Percentiles rank a stretch among this genome's conserved stretches.
Evolutionary conservation across 1,139 yeast species (phyloP).

Genomic region (Sugiyamaella xylanicola): DNA sequence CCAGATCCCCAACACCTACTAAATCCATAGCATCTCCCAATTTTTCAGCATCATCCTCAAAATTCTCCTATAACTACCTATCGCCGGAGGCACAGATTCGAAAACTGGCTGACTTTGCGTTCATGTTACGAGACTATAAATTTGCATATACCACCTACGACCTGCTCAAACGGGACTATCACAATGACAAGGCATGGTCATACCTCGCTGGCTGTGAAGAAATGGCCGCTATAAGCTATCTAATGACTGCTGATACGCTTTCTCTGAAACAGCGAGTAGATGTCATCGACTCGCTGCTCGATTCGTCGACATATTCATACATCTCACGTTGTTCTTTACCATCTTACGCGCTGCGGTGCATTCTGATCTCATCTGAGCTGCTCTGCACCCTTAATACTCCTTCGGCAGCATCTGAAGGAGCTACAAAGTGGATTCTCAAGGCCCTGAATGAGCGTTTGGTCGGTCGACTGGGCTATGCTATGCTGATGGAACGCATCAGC

Average conservation of each 20-base stretch:
- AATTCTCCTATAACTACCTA: conserved; percentile 58
- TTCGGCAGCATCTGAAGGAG: conserved; percentile 41
- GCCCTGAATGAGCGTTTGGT: conserved; percentile 42
- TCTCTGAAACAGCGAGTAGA: conserved; percentile 63
- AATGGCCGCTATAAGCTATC: conserved; percentile 74
- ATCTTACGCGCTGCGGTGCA: conserved; percentile 58
- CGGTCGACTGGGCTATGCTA: conserved; percentile 46
- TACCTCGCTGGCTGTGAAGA: conserved; percentile 86
- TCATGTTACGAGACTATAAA: conserved; percentile 84
- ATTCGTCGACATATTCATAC: conserved; percentile 63
- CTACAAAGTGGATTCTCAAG: conserved; percentile 43
- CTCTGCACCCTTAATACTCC: conserved; percentile 38
- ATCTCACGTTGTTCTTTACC: conserved; percentile 66
- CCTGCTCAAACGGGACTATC: conserved; percentile 73
- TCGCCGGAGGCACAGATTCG: conserved; percentile 77
- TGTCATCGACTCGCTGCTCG: conserved; percentile 65
- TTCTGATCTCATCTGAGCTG: conserved; percentile 45
- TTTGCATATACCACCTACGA: conserved; percentile 86
- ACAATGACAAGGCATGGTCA: conserved; percentile 78
- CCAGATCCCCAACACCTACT: conserved; percentile 23
- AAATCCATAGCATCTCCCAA: conserved; percentile 19
- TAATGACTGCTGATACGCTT: conserved; percentile 53
- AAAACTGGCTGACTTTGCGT: conserved; percentile 88
- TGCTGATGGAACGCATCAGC: conserved; percentile 54
- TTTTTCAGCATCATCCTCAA: conserved; percentile 36